Base-by-base conservation (phyloP, 495 filamentous ascomycete species). In the Chaetomium fimeti region DNA sequence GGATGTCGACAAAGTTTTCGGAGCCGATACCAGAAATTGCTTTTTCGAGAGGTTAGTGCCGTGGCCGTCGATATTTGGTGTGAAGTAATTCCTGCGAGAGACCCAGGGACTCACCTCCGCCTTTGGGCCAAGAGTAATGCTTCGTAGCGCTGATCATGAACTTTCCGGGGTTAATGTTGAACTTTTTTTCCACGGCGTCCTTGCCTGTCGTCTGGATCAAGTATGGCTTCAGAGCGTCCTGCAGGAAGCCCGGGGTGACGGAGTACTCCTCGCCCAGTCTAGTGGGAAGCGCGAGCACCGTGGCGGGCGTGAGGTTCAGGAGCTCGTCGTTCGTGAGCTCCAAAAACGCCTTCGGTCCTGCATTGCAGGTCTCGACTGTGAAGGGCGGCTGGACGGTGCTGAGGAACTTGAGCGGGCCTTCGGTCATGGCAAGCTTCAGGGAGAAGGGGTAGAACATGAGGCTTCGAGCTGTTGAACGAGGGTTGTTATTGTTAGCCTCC, bases 61-160 rank as follows among this genome's bases (percentile, higher is more conserved):
- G n/a, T n/a, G n/a, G n/a, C n/a, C n/a, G n/a, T n/a, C n/a, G n/a
- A n/a, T n/a, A n/a, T n/a, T n/a, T n/a, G n/a, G 7, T 36, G 15
- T 53, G 47, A 13, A 13, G 3, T 11, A 2, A 74, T 66, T 49
- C 77, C 77, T 24, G 15, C 15, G 15, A 18, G 20, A 24, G 27
- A 65, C 18, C 8, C 42, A 11, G 16, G 20, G 2, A 1, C 75
- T 67, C 47, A 78, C 77, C 78, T 38, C 61, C 74, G 43, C 67
- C 72, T 61, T 83, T 83, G 3, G 80, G 81, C 81, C 80, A 82
- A 1, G 78, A 82, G 65, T 82, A 81, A 65, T 81, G 79, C 28
- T 74, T 67, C 13, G 80, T 81, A 5, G 63, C 72, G 8, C 71
- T 43, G 6, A 78, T 65, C 45, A 79, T 71, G 54, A 73, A 81